phyloP scores from a whole-genome alignment of 2,329 filamentous ascomycete genomes.

The Zasmidium angulare region DNA sequence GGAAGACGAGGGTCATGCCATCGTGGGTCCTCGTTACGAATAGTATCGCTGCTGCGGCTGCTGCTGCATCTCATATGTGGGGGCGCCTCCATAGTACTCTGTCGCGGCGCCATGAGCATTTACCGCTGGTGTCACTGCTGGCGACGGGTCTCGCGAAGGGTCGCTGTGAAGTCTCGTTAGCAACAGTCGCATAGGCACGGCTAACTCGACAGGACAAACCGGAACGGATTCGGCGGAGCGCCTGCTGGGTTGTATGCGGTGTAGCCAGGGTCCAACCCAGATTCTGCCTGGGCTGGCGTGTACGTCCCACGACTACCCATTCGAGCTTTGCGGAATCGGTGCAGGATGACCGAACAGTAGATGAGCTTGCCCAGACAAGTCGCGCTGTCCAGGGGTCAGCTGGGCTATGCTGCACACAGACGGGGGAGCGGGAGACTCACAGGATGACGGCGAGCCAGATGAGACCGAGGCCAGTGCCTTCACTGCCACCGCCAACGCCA shows the following conservation, averaged over 20 bases:
- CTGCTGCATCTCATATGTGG: slow-evolving; percentile 19
- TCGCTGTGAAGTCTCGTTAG: slow-evolving; percentile 16
- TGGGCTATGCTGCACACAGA: background rate
- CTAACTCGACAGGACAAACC: slow-evolving; percentile 15
- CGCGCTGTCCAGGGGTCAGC: slow-evolving; percentile 27
- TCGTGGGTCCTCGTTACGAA: background rate
- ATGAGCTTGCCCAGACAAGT: slow-evolving; percentile 40
- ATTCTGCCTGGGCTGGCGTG: slow-evolving; percentile 20
- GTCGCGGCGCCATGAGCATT: slow-evolving; percentile 15
- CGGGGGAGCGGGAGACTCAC: slow-evolving; percentile 28
- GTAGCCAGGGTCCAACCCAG: slow-evolving; percentile 15
- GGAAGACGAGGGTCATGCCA: slow-evolving; percentile 11
- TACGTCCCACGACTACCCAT: slow-evolving; percentile 28
- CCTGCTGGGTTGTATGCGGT: slow-evolving; percentile 23
- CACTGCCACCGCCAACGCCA: slow-evolving; percentile 14
- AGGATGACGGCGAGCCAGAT: slow-evolving; percentile 34
- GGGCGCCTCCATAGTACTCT: slow-evolving; percentile 13
- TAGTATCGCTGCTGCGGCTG: slow-evolving; percentile 13
- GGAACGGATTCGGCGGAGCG: slow-evolving; percentile 21
- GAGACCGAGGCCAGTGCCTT: slow-evolving; percentile 13
- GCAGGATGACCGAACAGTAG: slow-evolving; percentile 40
- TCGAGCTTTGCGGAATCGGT: slow-evolving; percentile 36
- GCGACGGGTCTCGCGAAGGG: slow-evolving; percentile 17
- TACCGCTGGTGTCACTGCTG: slow-evolving; percentile 6
- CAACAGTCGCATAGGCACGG: background rate